Conservation (phyloP, 768 basidiomycete species). For the Suillus weaverae region DNA sequence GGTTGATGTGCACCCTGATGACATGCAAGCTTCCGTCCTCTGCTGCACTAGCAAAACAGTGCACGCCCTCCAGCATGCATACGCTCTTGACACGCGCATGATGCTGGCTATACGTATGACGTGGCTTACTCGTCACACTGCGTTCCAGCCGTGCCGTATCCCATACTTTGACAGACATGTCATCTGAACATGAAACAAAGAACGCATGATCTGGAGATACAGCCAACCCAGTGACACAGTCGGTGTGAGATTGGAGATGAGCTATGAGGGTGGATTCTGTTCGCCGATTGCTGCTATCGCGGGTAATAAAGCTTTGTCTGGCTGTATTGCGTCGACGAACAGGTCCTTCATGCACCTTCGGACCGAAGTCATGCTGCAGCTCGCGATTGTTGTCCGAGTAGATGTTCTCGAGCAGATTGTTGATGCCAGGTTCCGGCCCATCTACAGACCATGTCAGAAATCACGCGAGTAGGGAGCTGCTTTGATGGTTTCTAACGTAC, state of each 20-base stretch:
- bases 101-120: slow-evolving; percentile 70
- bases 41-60: slow-evolving; percentile 87
- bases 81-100: slow-evolving; percentile 68
- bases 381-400: slow-evolving; percentile 88
- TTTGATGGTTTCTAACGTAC: slow-evolving; percentile 37
- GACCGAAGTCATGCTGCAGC: slow-evolving; percentile 89
- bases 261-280: slow-evolving; percentile 81
- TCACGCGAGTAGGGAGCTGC: neutral
- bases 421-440: slow-evolving; percentile 87
- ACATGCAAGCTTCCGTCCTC: slow-evolving; percentile 84
- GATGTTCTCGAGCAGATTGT: slow-evolving; percentile 83
- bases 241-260: slow-evolving; percentile 81
- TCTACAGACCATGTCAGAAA: slow-evolving; percentile 47
- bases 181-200: slow-evolving; percentile 92
- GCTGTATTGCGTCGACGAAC: slow-evolving; percentile 72
- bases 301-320: slow-evolving; percentile 64
- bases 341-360: slow-evolving; percentile 79
- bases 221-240: slow-evolving; percentile 74
- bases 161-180: slow-evolving; percentile 93
- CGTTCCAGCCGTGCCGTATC: slow-evolving; percentile 90
- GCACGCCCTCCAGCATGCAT: slow-evolving; percentile 81
- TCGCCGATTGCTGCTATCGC: slow-evolving; percentile 61
- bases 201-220: slow-evolving; percentile 94
- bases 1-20: slow-evolving; percentile 75
- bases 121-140: slow-evolving; percentile 85